A percentile compares a stretch with the other conserved stretches of the same genome.
Evolutionary conservation across 2,329 filamentous ascomycete genomes (phyloP).

Genomic region (Bipolaris cookei): DNA sequence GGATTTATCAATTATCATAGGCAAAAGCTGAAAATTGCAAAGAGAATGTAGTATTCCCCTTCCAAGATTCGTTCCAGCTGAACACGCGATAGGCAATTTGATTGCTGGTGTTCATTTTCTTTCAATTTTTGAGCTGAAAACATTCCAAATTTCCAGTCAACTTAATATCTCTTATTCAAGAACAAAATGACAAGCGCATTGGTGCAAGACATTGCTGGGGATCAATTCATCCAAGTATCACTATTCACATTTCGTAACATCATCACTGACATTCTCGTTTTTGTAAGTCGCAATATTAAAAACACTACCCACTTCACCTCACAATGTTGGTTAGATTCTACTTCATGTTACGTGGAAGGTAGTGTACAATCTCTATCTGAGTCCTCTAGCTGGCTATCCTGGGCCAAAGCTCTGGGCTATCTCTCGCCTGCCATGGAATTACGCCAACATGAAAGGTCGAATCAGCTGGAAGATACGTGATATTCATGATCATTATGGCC

Average conservation of each 20-base stretch:
- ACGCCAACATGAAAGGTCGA: slow-evolving; percentile 5
- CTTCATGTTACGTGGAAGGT: background rate
- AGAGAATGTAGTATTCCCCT: too few relatives aligned
- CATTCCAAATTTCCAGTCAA: background rate
- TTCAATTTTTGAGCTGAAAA: background rate
- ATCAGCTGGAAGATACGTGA: slow-evolving; percentile 9
- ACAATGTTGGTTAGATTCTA: background rate
- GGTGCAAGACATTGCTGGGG: background rate
- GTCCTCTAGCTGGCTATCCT: slow-evolving; percentile 14
- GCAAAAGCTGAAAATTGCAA: too few relatives aligned
- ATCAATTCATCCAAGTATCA: background rate
- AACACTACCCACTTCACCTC: background rate
- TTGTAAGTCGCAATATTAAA: background rate
- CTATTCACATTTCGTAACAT: background rate
- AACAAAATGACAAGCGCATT: slow-evolving; percentile 1
- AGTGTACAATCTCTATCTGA: slow-evolving; percentile 11
- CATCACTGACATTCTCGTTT: background rate
- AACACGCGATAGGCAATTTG: too few relatives aligned
- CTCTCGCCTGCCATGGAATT: slow-evolving; percentile 14
- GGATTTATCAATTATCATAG: too few relatives aligned
- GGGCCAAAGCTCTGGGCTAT: slow-evolving; percentile 16
- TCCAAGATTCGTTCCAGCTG: too few relatives aligned
- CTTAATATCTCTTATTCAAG: background rate
- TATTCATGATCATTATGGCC: slow-evolving; percentile 10
- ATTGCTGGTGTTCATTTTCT: background rate